Evolutionary conservation across 768 basidiomycete genomes (phyloP).

Genomic region (Guyanaporus albipodus): DNA sequence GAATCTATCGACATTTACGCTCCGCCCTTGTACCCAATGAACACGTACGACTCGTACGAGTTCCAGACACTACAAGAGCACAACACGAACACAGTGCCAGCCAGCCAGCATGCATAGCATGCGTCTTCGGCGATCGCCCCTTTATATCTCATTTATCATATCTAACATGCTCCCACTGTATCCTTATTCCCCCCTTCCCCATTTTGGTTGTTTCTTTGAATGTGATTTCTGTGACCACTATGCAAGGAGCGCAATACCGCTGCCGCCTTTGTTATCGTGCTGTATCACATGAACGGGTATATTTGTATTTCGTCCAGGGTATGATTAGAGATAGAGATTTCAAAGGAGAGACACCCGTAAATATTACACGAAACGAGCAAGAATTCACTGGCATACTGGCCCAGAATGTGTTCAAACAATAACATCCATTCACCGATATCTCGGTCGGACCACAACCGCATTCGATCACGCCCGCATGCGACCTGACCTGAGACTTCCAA

Average conservation of each 20-base stretch:
- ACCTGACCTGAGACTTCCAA: constrained; percentile 65
- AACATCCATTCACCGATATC: too few relatives aligned
- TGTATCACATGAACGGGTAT: constrained; percentile 17
- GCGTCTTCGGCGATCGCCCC: not conserved
- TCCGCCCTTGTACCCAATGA: constrained; percentile 10
- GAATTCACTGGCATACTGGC: too few relatives aligned
- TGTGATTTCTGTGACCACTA: constrained; percentile 7
- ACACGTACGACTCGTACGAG: constrained; percentile 32
- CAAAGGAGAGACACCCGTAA: not conserved
- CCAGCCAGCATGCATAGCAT: constrained; percentile 21
- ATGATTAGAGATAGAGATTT: constrained; percentile 16
- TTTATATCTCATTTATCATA: constrained; percentile 19
- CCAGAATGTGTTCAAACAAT: too few relatives aligned
- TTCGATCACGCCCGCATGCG: constrained; percentile 30
- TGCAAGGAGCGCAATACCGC: constrained; percentile 10
- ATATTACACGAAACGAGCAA: constrained; percentile 4
- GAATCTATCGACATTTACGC: constrained; percentile 20
- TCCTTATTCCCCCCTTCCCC: constrained; percentile 17
- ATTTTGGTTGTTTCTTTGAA: not conserved
- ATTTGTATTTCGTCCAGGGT: constrained; percentile 13
- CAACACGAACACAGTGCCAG: constrained; percentile 10
- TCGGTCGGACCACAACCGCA: too few relatives aligned
- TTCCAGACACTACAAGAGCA: constrained; percentile 33
- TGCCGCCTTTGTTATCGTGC: constrained; percentile 13
- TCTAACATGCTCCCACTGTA: constrained; percentile 26